phyloP scores from a whole-genome alignment of 78 protist genomes.

The Trichosphaerium sp. region DNA sequence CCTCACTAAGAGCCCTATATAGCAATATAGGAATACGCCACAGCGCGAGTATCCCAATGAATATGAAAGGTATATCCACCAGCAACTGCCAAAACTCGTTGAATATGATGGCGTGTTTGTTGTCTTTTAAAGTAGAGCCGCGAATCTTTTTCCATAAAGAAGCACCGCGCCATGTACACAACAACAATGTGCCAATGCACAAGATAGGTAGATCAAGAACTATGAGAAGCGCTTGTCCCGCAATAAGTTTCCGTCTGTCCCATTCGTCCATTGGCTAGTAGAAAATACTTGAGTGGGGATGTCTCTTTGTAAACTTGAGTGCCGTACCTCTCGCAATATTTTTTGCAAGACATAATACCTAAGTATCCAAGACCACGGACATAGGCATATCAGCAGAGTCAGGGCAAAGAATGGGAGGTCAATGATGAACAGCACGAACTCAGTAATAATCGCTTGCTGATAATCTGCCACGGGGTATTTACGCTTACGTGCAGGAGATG shows the following conservation, averaged over 20 bases:
- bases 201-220: background rate
- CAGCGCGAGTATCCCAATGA: background rate
- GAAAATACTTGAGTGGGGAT: background rate
- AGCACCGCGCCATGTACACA: background rate
- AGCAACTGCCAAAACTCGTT: background rate
- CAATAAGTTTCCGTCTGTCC: background rate
- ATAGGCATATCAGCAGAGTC: background rate
- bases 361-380: no score
- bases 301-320: no score
- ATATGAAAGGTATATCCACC: background rate
- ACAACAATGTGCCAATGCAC: background rate
- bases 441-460: background rate
- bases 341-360: background rate
- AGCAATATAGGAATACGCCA: background rate
- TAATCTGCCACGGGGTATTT: no score
- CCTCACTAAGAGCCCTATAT: background rate
- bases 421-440: background rate
- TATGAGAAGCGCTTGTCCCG: background rate
- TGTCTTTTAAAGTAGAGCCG: background rate
- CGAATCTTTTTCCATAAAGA: no score
- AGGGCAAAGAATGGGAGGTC: background rate
- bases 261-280: background rate
- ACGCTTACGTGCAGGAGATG: no score
- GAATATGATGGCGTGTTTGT: background rate
- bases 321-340: background rate